Percentiles rank a stretch among this genome's conserved stretches.
Evolutionary conservation across 306 rosid species (phyloP).

Genomic region (Corylus americana): DNA sequence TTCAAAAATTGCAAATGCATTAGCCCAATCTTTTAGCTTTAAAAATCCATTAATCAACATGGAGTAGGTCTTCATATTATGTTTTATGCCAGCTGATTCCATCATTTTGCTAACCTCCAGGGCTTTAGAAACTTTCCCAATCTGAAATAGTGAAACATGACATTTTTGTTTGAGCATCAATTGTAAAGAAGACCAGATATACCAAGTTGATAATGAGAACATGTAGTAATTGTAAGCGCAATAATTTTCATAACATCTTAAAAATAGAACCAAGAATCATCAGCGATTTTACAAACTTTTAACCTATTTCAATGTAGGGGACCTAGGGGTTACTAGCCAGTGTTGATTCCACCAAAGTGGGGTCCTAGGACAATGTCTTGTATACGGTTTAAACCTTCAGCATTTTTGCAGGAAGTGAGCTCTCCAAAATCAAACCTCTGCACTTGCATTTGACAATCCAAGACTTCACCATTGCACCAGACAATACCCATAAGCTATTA

Average conservation of each 20-base stretch:
- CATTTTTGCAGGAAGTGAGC: background rate
- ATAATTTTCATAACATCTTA: no score
- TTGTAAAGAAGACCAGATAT: background rate
- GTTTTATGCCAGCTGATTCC: constrained; percentile 74
- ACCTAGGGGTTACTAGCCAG: background rate
- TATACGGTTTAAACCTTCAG: background rate
- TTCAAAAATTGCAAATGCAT: constrained; percentile 84
- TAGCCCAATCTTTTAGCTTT: constrained; percentile 97
- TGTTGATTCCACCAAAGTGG: background rate
- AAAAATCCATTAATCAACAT: constrained; percentile 90
- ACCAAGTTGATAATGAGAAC: constrained; percentile 1
- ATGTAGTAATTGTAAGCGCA: background rate
- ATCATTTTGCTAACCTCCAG: constrained; percentile 73
- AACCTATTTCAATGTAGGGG: background rate
- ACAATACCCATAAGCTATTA: background rate
- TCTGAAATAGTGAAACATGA: constrained; percentile 48
- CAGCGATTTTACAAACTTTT: background rate
- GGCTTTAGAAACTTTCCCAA: constrained; percentile 88
- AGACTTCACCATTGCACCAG: background rate
- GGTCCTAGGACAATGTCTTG: background rate
- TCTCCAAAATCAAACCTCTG: background rate
- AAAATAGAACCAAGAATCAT: background rate
- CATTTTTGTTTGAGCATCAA: background rate
- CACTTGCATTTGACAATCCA: background rate
- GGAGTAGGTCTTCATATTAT: constrained; percentile 94